Evolutionary conservation across 2,329 filamentous ascomycete species (phyloP), one percentile per base, ranked within the genome.

Genomic region (Ophiosphaerella herpotricha): DNA sequence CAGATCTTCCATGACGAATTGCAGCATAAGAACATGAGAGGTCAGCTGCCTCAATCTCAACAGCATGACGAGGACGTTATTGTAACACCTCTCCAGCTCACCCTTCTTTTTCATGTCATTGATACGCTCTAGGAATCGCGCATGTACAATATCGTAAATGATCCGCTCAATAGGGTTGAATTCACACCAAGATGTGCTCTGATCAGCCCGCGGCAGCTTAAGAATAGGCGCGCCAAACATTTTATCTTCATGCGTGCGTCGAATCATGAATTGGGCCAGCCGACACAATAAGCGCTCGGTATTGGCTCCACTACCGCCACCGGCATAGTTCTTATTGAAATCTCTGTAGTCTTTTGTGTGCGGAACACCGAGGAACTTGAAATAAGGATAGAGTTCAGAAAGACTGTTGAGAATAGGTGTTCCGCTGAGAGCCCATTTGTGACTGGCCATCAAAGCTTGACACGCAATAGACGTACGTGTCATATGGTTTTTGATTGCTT

Each of bases 151-250:
- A 2, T 79, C 71, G 52, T 85, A 85, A 29, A 86, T 74, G 2
- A 73, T 70, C 2, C 74, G 70, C 62, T 86, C 83, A 1, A 82
- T 72, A 0, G 71, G 51, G 12, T 80, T 82, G 64, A 85, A 83
- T 0, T 79, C 58, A 1, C 82, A 68, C 53, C 61, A 66, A 4
- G 76, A 57, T 0, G 76, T 76, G 2, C 60, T 63, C 43, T 81
- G 73, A 7, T 69, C 69, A 0, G 83, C 77, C 12, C 69, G 66
- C 0, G 83, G 84, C 0, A 86, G 72, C 7, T 77, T 79, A 13
- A 86, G 63, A 1, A 87, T 78, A 0, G 81, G 79, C 0, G 75
- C 70, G 1, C 77, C 74, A 52, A 86, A 81, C 13, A 86, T 72
- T 8, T 56, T 47, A 34, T 83, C 80, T 1, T 68, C 66, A 63